These are phyloP conservation scores for Myriosclerotinia curreyana DNA, from an alignment of 2,329 filamentous ascomycete genomes.

Conservation along the genomic window DNA sequence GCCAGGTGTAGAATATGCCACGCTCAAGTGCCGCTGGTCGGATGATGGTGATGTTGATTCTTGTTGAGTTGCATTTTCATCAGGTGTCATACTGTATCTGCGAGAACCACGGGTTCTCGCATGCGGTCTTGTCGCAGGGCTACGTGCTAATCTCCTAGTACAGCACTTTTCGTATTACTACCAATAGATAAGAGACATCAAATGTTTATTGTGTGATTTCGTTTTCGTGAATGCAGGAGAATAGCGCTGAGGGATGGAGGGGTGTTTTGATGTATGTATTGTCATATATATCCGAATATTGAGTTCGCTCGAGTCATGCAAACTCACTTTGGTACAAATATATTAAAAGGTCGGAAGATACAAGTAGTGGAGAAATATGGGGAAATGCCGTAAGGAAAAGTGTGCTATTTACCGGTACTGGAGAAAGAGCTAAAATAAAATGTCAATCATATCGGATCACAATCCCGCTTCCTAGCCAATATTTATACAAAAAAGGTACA, in stretches of 20 bases:
- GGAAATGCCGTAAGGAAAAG: background rate
- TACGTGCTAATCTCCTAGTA: slow-evolving; percentile 3
- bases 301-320: slow-evolving; percentile 17
- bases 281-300: slow-evolving; percentile 7
- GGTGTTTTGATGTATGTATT: slow-evolving; percentile 4
- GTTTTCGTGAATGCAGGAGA: background rate
- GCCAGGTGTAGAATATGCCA: background rate
- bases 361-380: slow-evolving; percentile 6
- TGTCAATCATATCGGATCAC: background rate
- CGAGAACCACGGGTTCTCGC: slow-evolving; percentile 28
- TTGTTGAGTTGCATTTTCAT: slow-evolving; percentile 16
- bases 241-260: background rate
- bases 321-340: background rate
- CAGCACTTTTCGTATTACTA: background rate
- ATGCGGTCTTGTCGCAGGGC: slow-evolving; percentile 19
- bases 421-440: background rate
- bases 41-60: slow-evolving; percentile 8
- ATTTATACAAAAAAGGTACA: background rate
- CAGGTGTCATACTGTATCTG: slow-evolving; percentile 29
- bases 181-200: slow-evolving; percentile 6
- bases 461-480: background rate
- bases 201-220: background rate
- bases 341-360: background rate
- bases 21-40: slow-evolving; percentile 7
- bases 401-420: no score